Evolutionary conservation across 305 asterid genomes (phyloP).

Genomic region (Fraxinus sp.): DNA sequence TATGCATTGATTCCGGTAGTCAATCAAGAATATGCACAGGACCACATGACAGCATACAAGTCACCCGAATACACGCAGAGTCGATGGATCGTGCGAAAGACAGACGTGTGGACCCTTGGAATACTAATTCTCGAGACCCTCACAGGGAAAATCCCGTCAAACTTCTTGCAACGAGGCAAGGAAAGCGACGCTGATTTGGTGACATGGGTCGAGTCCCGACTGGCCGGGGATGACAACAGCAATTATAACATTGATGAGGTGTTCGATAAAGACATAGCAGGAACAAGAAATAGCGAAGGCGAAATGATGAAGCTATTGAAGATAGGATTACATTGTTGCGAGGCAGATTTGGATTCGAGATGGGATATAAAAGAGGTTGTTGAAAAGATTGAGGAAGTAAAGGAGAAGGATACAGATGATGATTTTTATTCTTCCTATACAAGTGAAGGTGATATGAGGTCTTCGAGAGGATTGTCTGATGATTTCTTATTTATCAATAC

Average conservation of each 20-base stretch:
- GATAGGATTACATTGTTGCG: slow-evolving; percentile 63
- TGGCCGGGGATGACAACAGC: slow-evolving; percentile 27
- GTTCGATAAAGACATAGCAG: slow-evolving; percentile 58
- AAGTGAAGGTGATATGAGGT: slow-evolving; percentile 47
- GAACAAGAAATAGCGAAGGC: slow-evolving; percentile 29
- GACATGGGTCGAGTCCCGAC: slow-evolving; percentile 48
- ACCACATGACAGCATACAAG: slow-evolving; percentile 64
- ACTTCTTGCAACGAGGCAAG: slow-evolving; percentile 40
- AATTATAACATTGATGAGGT: slow-evolving; percentile 25
- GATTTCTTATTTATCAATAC: slow-evolving; percentile 36
- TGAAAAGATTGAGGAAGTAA: slow-evolving; percentile 61
- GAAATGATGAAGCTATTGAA: slow-evolving; percentile 67
- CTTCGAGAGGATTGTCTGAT: slow-evolving; percentile 60
- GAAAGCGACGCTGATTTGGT: slow-evolving; percentile 43
- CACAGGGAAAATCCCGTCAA: slow-evolving; percentile 60
- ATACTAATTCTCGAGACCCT: slow-evolving; percentile 67
- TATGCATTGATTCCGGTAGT: slow-evolving; percentile 71
- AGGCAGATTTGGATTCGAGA: slow-evolving; percentile 47
- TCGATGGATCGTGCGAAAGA: slow-evolving; percentile 56
- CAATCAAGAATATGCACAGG: slow-evolving; percentile 64
- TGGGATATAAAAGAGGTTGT: slow-evolving; percentile 60
- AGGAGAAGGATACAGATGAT: slow-evolving; percentile 40
- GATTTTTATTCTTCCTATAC: slow-evolving; percentile 49
- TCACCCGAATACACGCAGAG: slow-evolving; percentile 65
- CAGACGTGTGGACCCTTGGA: slow-evolving; percentile 93